Evolutionary conservation across 1,139 yeast genomes (phyloP).

Genomic region (Lodderomyces beijingensis): DNA sequence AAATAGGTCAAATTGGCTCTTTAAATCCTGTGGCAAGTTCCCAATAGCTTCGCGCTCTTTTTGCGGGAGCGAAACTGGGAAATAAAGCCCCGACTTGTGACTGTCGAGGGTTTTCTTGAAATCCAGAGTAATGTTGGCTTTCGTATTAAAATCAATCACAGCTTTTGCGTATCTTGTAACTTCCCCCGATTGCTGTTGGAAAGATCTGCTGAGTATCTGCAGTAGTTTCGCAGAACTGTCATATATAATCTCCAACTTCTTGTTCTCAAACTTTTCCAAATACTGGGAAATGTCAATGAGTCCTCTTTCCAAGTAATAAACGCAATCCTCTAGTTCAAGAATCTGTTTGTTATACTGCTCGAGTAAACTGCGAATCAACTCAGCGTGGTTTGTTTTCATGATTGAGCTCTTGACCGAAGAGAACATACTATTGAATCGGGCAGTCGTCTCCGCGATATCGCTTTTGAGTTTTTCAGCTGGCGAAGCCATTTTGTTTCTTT

Average conservation of each 20-base stretch:
- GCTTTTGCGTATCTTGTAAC: constrained; percentile 25
- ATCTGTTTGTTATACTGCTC: constrained; percentile 30
- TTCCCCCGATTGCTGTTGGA: constrained; percentile 25
- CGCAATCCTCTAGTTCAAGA: constrained; percentile 28
- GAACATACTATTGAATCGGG: constrained; percentile 30
- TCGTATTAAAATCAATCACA: constrained; percentile 22
- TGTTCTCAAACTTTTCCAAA: constrained; percentile 35
- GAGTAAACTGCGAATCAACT: constrained; percentile 27
- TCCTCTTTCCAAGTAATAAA: constrained; percentile 28
- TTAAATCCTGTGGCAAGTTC: constrained; percentile 32
- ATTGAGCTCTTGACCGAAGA: constrained; percentile 27
- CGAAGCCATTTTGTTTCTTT: constrained; percentile 1
- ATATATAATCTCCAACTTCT: constrained; percentile 33
- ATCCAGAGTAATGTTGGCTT: constrained; percentile 27
- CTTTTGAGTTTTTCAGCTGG: constrained; percentile 16
- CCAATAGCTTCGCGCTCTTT: neutral
- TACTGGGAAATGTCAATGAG: constrained; percentile 19
- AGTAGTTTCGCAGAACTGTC: constrained; percentile 32
- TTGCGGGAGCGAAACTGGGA: constrained; percentile 11
- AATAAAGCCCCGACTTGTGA: constrained; percentile 39
- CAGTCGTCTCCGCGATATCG: constrained; percentile 27
- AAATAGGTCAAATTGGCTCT: constrained; percentile 35
- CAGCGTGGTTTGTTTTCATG: constrained; percentile 28
- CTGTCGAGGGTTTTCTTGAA: constrained; percentile 20
- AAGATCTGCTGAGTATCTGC: constrained; percentile 30